Conservation (phyloP, 2,329 filamentous ascomycete species). For the Ambrosiella xylebori region DNA sequence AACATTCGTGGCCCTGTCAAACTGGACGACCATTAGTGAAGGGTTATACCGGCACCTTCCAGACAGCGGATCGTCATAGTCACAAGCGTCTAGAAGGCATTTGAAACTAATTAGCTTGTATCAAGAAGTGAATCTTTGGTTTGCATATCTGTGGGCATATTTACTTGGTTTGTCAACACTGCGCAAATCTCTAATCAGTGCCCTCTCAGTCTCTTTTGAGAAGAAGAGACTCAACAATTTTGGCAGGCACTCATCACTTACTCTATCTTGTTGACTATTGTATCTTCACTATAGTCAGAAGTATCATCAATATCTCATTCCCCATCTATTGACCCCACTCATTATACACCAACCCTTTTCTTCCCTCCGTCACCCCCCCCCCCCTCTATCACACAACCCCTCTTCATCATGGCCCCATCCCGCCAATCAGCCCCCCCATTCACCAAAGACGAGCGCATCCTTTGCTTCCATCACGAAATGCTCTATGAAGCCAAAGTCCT, state of each 20-base stretch:
- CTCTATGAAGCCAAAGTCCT: slow-evolving; percentile 95
- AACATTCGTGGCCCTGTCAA: not conserved
- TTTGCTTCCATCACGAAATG: slow-evolving; percentile 94
- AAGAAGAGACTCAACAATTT: not conserved
- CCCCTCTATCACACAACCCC: not conserved
- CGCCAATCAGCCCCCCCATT: slow-evolving; percentile 31
- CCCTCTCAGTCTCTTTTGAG: not conserved
- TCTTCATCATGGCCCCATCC: slow-evolving; percentile 24
- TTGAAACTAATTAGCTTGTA: not conserved
- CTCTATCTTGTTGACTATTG: not conserved
- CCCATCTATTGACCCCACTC: not conserved
- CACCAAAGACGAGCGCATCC: slow-evolving; percentile 74
- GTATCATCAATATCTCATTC: not conserved
- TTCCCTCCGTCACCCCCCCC: not conserved
- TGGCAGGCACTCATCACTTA: not conserved
- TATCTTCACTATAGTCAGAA: not conserved
- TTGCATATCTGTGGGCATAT: too few relatives aligned
- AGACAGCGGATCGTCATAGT: not conserved
- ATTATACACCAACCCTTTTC: not conserved
- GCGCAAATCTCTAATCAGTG: not conserved
- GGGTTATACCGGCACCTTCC: not conserved
- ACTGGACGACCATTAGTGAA: not conserved
- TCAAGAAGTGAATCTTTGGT: not conserved
- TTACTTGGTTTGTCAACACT: not conserved
- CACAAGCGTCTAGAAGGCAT: not conserved